Conservation (phyloP, 805 yeast species). For the Pichia californica region DNA sequence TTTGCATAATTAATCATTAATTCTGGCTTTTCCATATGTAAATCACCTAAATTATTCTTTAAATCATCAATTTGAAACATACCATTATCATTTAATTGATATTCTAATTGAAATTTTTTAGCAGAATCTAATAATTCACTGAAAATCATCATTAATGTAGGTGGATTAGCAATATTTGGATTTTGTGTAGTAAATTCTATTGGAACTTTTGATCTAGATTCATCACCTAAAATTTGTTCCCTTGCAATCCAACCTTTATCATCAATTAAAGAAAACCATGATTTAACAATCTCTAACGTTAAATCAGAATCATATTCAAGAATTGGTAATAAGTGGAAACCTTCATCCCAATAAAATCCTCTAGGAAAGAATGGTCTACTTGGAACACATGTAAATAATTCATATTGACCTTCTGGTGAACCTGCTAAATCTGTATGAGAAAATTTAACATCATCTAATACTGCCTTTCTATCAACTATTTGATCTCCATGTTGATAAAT, state of each 20-base stretch:
- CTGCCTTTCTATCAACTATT: constrained; percentile 66
- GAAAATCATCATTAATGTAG: constrained; percentile 77
- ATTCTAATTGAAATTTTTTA: constrained; percentile 4
- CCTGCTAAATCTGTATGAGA: constrained; percentile 45
- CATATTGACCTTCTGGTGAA: constrained; percentile 65
- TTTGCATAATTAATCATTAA: constrained; percentile 51
- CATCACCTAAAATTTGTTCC: constrained; percentile 89
- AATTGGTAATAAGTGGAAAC: constrained; percentile 83
- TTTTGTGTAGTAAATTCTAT: constrained; percentile 75
- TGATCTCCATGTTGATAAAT: constrained; percentile 84
- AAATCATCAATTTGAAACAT: constrained; percentile 20
- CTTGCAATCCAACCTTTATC: constrained; percentile 96
- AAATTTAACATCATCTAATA: constrained; percentile 64
- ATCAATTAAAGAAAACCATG: constrained; percentile 86
- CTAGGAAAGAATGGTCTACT: constrained; percentile 93
- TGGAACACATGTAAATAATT: constrained; percentile 79
- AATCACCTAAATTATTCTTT: constrained; percentile 36
- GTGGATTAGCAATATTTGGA: constrained; percentile 91
- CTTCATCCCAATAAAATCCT: constrained; percentile 99
- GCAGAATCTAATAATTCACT: constrained; percentile 43
- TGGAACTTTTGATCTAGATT: constrained; percentile 85
- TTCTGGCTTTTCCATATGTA: constrained; percentile 54
- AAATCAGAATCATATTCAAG: constrained; percentile 78
- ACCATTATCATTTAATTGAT: constrained; percentile 10
- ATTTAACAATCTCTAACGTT: constrained; percentile 68